A percentile compares a stretch with the other conserved stretches of the same genome.
Evolutionary conservation across 2,329 filamentous ascomycete genomes (phyloP).

Genomic region (Gnomoniopsis sp.): DNA sequence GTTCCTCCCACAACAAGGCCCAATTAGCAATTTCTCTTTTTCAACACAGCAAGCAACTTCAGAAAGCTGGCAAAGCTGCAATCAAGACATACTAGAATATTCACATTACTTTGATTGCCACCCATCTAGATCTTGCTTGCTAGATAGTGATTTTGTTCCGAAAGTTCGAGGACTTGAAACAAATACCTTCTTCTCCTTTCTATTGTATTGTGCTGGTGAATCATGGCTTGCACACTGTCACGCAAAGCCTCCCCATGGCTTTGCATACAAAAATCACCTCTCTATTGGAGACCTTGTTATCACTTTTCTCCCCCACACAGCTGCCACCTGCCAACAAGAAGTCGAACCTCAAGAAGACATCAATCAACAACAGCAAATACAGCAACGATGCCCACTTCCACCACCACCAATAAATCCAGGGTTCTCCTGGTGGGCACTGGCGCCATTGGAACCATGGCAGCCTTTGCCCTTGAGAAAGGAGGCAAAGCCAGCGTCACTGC

Average conservation of each 20-base stretch:
- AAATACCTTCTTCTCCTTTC: too few species aligned
- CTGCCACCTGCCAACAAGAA: too few species aligned
- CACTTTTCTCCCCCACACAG: neutral
- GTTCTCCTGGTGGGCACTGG: constrained; percentile 54
- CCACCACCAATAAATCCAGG: constrained; percentile 22
- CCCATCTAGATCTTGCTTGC: too few species aligned
- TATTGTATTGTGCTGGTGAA: neutral
- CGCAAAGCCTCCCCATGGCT: constrained; percentile 3
- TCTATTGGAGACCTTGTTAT: neutral
- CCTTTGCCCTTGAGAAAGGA: constrained; percentile 50
- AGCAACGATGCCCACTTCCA: neutral
- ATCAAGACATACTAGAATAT: too few species aligned
- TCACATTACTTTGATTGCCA: too few species aligned
- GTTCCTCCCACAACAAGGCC: neutral
- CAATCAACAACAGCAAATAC: neutral
- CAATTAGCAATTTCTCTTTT: too few species aligned
- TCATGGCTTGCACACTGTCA: constrained; percentile 1
- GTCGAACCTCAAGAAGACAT: neutral
- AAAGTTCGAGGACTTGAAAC: too few species aligned
- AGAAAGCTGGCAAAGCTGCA: neutral
- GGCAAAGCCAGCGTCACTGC: constrained; percentile 49
- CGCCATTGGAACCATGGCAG: constrained; percentile 54
- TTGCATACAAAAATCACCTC: neutral
- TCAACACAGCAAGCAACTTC: neutral
- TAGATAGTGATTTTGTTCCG: too few species aligned